Conservation (phyloP, 1,284 basidiomycete genomes). For the Leccinum pachyderme region DNA sequence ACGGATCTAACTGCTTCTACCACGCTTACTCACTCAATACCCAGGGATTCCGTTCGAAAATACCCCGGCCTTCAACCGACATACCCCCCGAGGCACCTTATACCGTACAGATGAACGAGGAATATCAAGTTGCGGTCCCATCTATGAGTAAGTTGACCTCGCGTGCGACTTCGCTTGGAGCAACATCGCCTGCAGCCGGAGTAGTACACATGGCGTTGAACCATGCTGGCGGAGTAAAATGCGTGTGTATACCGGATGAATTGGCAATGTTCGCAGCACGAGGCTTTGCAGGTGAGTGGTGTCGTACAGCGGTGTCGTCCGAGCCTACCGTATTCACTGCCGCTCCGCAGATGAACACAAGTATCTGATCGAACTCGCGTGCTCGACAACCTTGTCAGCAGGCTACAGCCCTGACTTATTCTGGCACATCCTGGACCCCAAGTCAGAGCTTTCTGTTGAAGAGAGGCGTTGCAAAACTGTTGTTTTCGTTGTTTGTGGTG, state of each 20-base stretch:
- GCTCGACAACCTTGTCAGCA: conserved; percentile 61
- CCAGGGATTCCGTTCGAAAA: conserved; percentile 38
- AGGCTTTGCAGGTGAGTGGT: conserved; percentile 51
- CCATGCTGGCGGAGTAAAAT: conserved; percentile 52
- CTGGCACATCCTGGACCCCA: conserved; percentile 35
- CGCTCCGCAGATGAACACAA: conserved; percentile 64
- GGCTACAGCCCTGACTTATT: conserved; percentile 62
- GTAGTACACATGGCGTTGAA: conserved; percentile 64
- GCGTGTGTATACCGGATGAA: conserved; percentile 63
- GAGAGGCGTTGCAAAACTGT: conserved; percentile 26
- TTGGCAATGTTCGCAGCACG: conserved; percentile 59
- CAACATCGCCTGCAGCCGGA: conserved; percentile 57
- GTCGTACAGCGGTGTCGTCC: neutral
- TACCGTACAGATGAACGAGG: conserved; percentile 37
- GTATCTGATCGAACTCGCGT: conserved; percentile 68
- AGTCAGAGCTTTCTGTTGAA: conserved; percentile 40
- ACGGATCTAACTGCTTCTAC: conserved; percentile 72
- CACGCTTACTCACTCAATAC: conserved; percentile 62
- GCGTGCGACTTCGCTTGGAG: conserved; percentile 67
- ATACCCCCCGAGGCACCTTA: conserved; percentile 31
- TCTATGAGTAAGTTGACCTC: conserved; percentile 57
- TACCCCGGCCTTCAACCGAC: conserved; percentile 20
- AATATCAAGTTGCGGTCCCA: conserved; percentile 50
- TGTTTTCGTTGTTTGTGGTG: conserved; percentile 32
- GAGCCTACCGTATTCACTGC: conserved; percentile 8